phyloP scores from a whole-genome alignment of 805 yeast species.

The Candida morakotiae region DNA sequence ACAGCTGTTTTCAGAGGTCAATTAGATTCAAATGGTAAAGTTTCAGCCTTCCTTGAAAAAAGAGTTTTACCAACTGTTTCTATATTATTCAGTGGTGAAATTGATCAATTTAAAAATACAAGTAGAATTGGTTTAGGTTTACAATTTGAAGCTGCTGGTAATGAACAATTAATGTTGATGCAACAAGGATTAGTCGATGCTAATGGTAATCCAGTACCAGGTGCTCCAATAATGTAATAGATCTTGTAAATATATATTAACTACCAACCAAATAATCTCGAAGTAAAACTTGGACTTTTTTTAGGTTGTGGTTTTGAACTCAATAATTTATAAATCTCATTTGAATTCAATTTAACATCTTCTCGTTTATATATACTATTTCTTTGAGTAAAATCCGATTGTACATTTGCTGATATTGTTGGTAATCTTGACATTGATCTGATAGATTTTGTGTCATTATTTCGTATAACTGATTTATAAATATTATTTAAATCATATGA shows the following conservation, averaged over 20 bases:
- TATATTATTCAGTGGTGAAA: conserved; percentile 83
- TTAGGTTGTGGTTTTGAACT: conserved; percentile 6
- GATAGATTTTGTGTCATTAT: conserved; percentile 9
- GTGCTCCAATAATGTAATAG: conserved; percentile 51
- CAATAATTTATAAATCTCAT: conserved; percentile 12
- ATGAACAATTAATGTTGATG: conserved; percentile 87
- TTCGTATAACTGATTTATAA: conserved; percentile 27
- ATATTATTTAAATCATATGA: conserved; percentile 24
- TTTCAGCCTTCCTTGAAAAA: conserved; percentile 86
- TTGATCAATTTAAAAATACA: conserved; percentile 71
- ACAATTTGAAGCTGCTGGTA: conserved; percentile 93
- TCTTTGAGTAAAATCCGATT: conserved; percentile 5
- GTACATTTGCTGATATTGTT: conserved; percentile 9
- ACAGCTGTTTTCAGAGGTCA: conserved; percentile 95
- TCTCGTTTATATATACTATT: conserved; percentile 1
- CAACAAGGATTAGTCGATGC: conserved; percentile 82
- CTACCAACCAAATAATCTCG: conserved; percentile 39
- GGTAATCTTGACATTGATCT: conserved; percentile 15
- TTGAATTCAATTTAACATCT: conserved; percentile 11
- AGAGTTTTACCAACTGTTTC: conserved; percentile 90
- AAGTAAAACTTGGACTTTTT: conserved; percentile 16
- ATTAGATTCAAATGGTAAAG: conserved; percentile 86
- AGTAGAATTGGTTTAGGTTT: conserved; percentile 90
- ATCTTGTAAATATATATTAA: not conserved
- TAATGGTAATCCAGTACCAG: conserved; percentile 82